Base-by-base conservation (phyloP, 2,329 filamentous ascomycete genomes). In the Blumeria hordei region DNA sequence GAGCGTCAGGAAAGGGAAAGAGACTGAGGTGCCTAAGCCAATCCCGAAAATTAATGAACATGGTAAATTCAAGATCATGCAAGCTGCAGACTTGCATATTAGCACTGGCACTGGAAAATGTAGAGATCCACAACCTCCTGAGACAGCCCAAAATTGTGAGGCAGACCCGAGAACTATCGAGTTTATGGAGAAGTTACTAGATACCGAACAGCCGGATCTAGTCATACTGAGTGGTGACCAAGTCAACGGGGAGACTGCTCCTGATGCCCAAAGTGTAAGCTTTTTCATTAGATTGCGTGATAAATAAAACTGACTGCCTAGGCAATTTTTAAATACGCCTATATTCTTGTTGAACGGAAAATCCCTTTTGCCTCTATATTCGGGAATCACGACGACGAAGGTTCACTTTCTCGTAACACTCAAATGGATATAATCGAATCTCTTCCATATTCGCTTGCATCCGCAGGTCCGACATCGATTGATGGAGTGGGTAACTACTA, bases 11-110 rank as follows among this genome's bases (percentile, higher is more conserved):
- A 77, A 85, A 61, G 90, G 92, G 1, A 71, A 74, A 54, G 77
- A 77, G 21, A 70, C 72, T 21, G 77, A 81, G 60, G 67, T 74
- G 37, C 75, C 80, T 63, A 88, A 82, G 66, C 83, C 85, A 0
- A 71, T 78, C 41, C 85, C 83, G 10, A 78, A 85, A 57, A 86
- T 98, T 59, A 77, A 78, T 45, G 87, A 93, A 58, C 87, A 92
- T 65, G 92, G 90, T 34, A 87, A 83, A 62, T 96, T 96, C 72
- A 96, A 96, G 72, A 94, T 98, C 60, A 80, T 98, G 75, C 92
- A 98, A 69, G 73, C 94, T 55, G 84, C 88, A n/a, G 92, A 98
- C 69, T 70, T 96, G 58, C 92, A 98, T 68, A 70, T 98, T 55
- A 90, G 87, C 64, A 98, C 92, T 2, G 92, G 90, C 9, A 74